Evolutionary conservation across 106 monocot genomes (phyloP).

Genomic region (Cymbidium sinense): DNA sequence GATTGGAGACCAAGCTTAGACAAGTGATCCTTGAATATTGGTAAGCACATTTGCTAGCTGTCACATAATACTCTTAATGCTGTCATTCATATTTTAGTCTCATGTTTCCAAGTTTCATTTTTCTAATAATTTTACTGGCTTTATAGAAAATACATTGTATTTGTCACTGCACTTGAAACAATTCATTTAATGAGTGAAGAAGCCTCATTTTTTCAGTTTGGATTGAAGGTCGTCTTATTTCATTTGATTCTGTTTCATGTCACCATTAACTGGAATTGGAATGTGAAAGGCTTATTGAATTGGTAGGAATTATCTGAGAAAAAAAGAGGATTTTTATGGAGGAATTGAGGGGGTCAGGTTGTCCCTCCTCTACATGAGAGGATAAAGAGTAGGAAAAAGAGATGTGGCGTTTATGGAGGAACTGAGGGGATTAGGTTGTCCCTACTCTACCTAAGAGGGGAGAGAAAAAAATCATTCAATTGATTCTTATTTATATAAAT

Average conservation of each 20-base stretch:
- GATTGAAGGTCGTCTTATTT: background rate
- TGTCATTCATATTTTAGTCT: background rate
- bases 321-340: background rate
- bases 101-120: background rate
- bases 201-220: background rate
- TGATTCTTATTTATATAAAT: no score
- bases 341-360: background rate
- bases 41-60: slow-evolving; percentile 16
- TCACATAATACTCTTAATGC: background rate
- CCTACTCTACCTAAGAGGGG: background rate
- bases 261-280: background rate
- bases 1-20: slow-evolving; percentile 67
- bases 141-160: background rate
- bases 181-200: background rate
- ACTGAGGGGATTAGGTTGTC: background rate
- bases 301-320: background rate
- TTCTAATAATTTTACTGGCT: background rate
- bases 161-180: background rate
- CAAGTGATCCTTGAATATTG: slow-evolving; percentile 68
- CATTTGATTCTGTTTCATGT: background rate
- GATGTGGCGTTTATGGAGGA: no score
- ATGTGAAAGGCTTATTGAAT: background rate
- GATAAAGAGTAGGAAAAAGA: background rate
- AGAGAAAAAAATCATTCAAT: background rate
- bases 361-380: background rate